phyloP scores from a whole-genome alignment of 2,329 filamentous ascomycete genomes.

The Pezicula radicicola region DNA sequence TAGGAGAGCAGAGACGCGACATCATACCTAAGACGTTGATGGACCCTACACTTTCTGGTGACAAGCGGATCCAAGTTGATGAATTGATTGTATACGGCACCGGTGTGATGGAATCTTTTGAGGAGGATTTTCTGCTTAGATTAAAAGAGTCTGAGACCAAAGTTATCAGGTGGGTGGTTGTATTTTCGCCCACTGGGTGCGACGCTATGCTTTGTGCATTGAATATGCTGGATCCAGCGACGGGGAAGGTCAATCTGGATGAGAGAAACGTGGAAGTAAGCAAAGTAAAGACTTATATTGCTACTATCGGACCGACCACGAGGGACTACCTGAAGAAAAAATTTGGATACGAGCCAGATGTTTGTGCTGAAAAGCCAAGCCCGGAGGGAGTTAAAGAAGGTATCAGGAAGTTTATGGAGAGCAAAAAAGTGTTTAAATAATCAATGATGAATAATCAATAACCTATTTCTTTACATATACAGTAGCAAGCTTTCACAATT shows the following conservation, averaged over 20 bases:
- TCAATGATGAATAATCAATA: no score
- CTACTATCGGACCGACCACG: slow-evolving; percentile 93
- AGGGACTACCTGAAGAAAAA: slow-evolving; percentile 64
- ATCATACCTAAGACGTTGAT: slow-evolving; percentile 82
- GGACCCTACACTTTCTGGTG: slow-evolving; percentile 45
- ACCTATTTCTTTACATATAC: no score
- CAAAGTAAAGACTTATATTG: slow-evolving; percentile 58
- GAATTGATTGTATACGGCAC: slow-evolving; percentile 88
- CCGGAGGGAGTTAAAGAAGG: slow-evolving; percentile 73
- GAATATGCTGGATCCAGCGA: slow-evolving; percentile 45
- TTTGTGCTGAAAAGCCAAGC: slow-evolving; percentile 79
- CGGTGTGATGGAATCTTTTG: slow-evolving; percentile 76
- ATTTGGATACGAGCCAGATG: slow-evolving; percentile 69
- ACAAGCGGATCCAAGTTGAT: slow-evolving; percentile 61
- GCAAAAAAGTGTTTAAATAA: background rate
- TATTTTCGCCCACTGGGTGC: slow-evolving; percentile 67
- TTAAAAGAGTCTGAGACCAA: slow-evolving; percentile 43
- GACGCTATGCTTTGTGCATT: slow-evolving; percentile 56
- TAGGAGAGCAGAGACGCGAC: slow-evolving; percentile 86
- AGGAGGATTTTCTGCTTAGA: slow-evolving; percentile 55
- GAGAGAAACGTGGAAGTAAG: slow-evolving; percentile 4
- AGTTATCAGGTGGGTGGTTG: slow-evolving; percentile 65
- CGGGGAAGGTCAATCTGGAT: slow-evolving; percentile 32
- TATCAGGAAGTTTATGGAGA: slow-evolving; percentile 42
- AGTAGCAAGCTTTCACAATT: no score